Evolutionary conservation across 2,329 filamentous ascomycete species (phyloP), one percentile per base, ranked within the genome.

Genomic region (Apiospora aurea): DNA sequence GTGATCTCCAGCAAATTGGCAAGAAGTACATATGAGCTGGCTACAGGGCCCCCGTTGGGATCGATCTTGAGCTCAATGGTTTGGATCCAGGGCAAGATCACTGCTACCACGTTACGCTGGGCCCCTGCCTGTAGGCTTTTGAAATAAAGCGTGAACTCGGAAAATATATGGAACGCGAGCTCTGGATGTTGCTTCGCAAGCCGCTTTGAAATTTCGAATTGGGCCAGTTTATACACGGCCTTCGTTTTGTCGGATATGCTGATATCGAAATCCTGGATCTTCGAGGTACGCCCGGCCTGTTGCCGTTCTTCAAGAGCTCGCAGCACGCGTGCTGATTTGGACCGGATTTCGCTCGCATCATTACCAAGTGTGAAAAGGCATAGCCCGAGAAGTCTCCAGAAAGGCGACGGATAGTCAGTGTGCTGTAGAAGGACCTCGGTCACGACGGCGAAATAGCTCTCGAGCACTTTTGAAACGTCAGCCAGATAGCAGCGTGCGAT

Each of bases 171-270:
- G 78, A 98, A 98, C 0, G 96, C 95, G 53, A 97, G 84, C 75
- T 97, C 95, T 0, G 93, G 90, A 80, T 99, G 94, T 75, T 97
- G 94, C 78, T 94, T 94, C 1, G 95, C 93, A 51, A 99, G 88
- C 26, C 95, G 89, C 78, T 96, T 95, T 0, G 96, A 98, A 29
- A 97, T 97, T 79, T 98, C 96, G 75, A 98, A 98, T 79, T 99
- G 96, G 0, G 97, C 96, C 64, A 97, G 87, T 83, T 99, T 99
- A 83, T 98, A 99, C 2, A 99, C 96, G 0, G 96, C 95, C 75
- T 97, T 97, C 0, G 97, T 99, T 83, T 98, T 98, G 83, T 99
- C 97, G 0, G 96, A 97, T 72, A 99, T 96, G 80, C 95, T 98
- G 77, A 99, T 98, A 78, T 99, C 96, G 72, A 98, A 97, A 80